Base-by-base conservation (phyloP, 306 rosid genomes). In the Citrullus amarus region DNA sequence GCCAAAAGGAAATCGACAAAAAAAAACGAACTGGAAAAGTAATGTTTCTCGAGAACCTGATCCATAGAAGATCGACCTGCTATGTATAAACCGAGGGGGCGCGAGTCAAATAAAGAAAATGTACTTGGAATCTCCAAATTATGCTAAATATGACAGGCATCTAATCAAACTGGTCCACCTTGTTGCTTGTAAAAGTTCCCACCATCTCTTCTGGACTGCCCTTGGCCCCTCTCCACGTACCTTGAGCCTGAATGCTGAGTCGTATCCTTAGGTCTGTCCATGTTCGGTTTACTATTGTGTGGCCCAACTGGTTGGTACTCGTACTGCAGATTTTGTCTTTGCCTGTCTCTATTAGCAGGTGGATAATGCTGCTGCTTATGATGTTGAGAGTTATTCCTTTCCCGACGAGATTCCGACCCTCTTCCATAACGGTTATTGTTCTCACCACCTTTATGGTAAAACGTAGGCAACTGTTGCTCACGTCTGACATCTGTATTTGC, bases 251-350 rank as follows among this genome's bases (percentile, higher is more conserved):
- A 76, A 80, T 44, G 80, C 28, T 80, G 88, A 46, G 84, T 41
- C 34, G 84, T 86, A 79, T 88, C 92, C 83, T 81, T 90, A 1
- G 96, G 87, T 79, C 86, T 87, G 44, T 85, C 97, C 2, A 79
- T 79, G 82, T 80, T 88, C 54, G 82, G 77, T 58, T 79, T 89
- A 57, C 44, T 79, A 81, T 90, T 88, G 83, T 89, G 68, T 14
- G 85, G 80, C 59, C 93, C 93, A 46, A 96, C 93, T 80, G 97
- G 92, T 69, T 92, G 97, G 83, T 92, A 93, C 86, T 92, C 97
- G 65, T 83, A 85, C 61, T 89, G 97, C 15, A 65, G 43, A 84
- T 85, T 82, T 32, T 86, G 86, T 81, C 93, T 89, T 53, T 83
- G 96, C 83, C 91, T 95, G 76, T 92, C 99, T 79, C 89, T 77